Evolutionary conservation across 2,329 filamentous ascomycete species (phyloP), one percentile per base, ranked within the genome.

Genomic region (Phoma sp.): DNA sequence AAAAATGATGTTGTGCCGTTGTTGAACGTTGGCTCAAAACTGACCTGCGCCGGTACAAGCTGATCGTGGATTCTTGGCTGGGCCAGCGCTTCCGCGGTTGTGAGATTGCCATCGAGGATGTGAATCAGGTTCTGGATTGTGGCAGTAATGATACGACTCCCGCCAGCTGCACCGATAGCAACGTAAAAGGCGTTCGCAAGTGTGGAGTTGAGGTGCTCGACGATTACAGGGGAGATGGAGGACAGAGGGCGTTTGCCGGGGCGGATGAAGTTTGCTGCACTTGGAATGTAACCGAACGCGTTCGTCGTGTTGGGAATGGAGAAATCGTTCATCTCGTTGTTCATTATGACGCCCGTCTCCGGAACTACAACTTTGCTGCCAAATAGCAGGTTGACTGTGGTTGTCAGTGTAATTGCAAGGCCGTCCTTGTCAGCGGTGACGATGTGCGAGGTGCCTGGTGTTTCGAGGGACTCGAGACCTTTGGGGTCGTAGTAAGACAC

Each of bases 351-450:
- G 17, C 93, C 93, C 0, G 92, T 93, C 64, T 88, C 84, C 0
- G 92, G 91, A 0, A 94, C 89, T 76, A 96, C 86, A 60, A 96
- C 74, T 19, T 86, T 82, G 25, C 87, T 88, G 40, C 94, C 94
- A 66, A 96, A 98, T 3, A 95, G 81, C 4, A 95, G 81, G 74
- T 97, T 97, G 52, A 97, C 81, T 0, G 94, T 97, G 0, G 92
- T 95, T 0, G 93, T 97, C 12, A 92, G 81, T 1, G 90, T 89
- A 32, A 96, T 84, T 2, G 92, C 87, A 73, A 96, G 81, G 6
- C 93, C 93, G 0, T 83, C 81, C 7, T 76, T 74, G 73, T 97
- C 94, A 0, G 88, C 86, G 0, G 90, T 81, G 0, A 90, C 86
- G 8, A 93, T 77, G 63, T 92, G 90, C 17, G 85, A 88, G 0